Conservation (phyloP, 495 filamentous ascomycete genomes). For the Pyronema omphalodes region DNA sequence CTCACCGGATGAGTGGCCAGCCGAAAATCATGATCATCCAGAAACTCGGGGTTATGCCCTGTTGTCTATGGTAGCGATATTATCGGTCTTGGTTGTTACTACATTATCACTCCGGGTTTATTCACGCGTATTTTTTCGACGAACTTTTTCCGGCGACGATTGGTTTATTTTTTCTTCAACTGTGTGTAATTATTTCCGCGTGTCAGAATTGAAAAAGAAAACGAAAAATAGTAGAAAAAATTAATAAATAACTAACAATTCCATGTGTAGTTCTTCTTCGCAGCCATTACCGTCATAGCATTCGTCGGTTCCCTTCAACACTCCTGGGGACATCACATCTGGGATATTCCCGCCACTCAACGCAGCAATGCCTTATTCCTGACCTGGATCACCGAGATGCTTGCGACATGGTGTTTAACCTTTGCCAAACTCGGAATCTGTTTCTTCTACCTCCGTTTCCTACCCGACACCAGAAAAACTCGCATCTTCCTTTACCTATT, state of each 20-base stretch:
- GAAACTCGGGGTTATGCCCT: constrained; percentile 6
- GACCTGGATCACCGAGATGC: constrained; percentile 14
- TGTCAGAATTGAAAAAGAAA: not conserved
- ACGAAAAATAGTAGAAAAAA: no score
- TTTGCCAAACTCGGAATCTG: constrained; percentile 15
- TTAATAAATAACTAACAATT: not conserved
- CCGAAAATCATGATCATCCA: constrained; percentile 6
- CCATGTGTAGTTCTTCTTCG: not conserved
- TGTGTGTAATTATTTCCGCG: constrained; percentile 4
- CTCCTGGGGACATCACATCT: not conserved
- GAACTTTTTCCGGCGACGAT: constrained; percentile 14
- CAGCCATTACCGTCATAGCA: not conserved
- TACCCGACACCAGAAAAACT: not conserved
- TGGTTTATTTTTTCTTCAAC: constrained; percentile 16
- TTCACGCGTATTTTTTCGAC: constrained; percentile 10
- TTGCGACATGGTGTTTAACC: constrained; percentile 15
- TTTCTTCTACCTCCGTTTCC: constrained; percentile 13
- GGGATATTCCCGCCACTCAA: not conserved
- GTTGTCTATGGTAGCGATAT: constrained; percentile 8
- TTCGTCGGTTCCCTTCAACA: not conserved
- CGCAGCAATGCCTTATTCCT: constrained; percentile 8
- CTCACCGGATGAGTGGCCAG: constrained; percentile 1
- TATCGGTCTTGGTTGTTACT: constrained; percentile 7
- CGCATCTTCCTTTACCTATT: constrained; percentile 8
- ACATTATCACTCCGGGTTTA: constrained; percentile 12